These are phyloP conservation scores for Penicillium longicatenatum DNA, from an alignment of 495 filamentous ascomycete species.

Conservation along the genomic window DNA sequence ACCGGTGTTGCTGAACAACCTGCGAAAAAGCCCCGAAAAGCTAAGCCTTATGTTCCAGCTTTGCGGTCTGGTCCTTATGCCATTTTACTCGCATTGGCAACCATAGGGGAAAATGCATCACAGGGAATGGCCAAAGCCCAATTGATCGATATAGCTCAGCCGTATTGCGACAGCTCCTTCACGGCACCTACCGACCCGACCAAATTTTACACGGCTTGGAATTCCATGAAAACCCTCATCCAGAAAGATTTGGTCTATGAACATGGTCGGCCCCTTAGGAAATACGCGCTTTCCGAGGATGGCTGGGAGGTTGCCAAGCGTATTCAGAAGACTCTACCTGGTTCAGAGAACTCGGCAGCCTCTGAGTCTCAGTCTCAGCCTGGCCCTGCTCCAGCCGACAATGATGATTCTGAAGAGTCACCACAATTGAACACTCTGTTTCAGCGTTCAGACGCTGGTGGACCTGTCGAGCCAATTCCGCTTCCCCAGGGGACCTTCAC, in stretches of 20 bases:
- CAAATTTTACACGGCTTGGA: constrained; percentile 82
- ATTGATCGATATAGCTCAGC: constrained; percentile 70
- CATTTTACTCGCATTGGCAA: constrained; percentile 66
- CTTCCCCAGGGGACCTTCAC: constrained; percentile 68
- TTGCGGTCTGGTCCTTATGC: constrained; percentile 76
- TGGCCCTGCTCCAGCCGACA: constrained; percentile 1
- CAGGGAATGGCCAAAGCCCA: constrained; percentile 67
- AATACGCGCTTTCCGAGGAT: constrained; percentile 73
- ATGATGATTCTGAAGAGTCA: constrained; percentile 10
- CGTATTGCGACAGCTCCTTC: constrained; percentile 74
- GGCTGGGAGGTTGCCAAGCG: constrained; percentile 77
- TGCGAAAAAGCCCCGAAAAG: constrained; percentile 65
- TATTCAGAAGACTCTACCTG: constrained; percentile 54
- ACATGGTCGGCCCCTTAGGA: constrained; percentile 65
- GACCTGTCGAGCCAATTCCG: constrained; percentile 50
- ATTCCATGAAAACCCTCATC: constrained; percentile 76
- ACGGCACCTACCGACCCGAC: constrained; percentile 65
- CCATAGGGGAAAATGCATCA: constrained; percentile 54
- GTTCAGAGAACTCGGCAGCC: constrained; percentile 21
- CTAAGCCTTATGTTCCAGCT: constrained; percentile 70
- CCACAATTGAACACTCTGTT: constrained; percentile 6
- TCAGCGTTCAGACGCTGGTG: constrained; percentile 7
- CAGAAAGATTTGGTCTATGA: constrained; percentile 77
- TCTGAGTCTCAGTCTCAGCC: constrained; percentile 12
- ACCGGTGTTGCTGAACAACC: constrained; percentile 43